Percentiles rank a stretch among this genome's conserved stretches.
These are phyloP conservation scores for Penicillium concentricum DNA, from an alignment of 2,329 filamentous ascomycete genomes.

Conservation along the genomic window DNA sequence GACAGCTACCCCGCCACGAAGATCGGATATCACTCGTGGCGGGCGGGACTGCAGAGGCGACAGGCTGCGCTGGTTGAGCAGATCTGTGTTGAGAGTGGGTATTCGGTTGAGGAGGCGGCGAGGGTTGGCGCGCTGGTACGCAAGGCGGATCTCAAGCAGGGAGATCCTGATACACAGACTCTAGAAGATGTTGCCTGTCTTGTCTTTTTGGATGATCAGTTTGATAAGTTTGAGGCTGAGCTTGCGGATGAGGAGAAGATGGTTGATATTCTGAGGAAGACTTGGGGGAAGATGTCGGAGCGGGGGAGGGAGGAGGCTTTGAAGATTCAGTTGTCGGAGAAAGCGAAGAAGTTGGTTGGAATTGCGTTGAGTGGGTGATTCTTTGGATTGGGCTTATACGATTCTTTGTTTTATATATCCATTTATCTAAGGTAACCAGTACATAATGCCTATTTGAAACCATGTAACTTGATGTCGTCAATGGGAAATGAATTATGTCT, in stretches of 20 bases:
- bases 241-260: conserved; percentile 74
- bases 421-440: background rate
- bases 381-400: background rate
- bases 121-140: conserved; percentile 70
- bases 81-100: conserved; percentile 56
- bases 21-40: conserved; percentile 77
- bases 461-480: background rate
- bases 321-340: conserved; percentile 62
- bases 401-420: conserved; percentile 1
- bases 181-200: conserved; percentile 85
- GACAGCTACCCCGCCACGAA: conserved; percentile 71
- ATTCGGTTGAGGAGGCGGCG: conserved; percentile 54
- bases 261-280: conserved; percentile 67
- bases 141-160: conserved; percentile 68
- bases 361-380: conserved; percentile 56
- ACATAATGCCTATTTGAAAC: background rate
- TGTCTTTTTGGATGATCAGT: conserved; percentile 84
- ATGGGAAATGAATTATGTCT: background rate
- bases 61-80: conserved; percentile 61
- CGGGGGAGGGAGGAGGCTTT: conserved; percentile 64
- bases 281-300: conserved; percentile 72
- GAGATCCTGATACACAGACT: conserved; percentile 59
- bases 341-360: conserved; percentile 60
- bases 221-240: conserved; percentile 73
- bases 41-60: conserved; percentile 69